Base-by-base conservation (phyloP, 306 rosid genomes). In the Prunus padus region DNA sequence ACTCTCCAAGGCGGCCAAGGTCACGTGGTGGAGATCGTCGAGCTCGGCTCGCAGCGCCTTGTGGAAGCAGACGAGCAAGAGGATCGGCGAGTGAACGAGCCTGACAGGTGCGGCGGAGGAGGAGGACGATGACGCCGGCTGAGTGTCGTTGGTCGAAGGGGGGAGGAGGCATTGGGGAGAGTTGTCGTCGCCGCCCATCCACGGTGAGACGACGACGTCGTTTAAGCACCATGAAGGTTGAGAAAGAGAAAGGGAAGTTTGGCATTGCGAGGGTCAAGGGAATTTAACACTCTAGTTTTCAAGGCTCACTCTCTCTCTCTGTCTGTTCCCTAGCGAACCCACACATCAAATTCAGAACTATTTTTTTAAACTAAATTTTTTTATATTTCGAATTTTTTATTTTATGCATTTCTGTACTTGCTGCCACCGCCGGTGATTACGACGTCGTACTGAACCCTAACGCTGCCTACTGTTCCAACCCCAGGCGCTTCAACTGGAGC, bases 21-120 rank as follows among this genome's bases (percentile, higher is more conserved):
- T 86, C 11, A 75, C 47, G 18, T 63, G 71, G 12, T 82, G 92
- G 67, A 92, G 92, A 13, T 74, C 71, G 13, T 83, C 77, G 20
- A 95, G 87, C 77, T 95, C 97, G 8, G 85, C 80, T 25, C 87
- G 97, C 30, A 92, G 11, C 68, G 97, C 97, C 82, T 83, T 65
- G 76, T 92, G 97, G 57, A 92, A 89, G 67, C 83, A 89, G 69
- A 95, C 86, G 18, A 92, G 87, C 10, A 92, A 11, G 56, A 92
- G 92, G 66, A 90, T 80, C 3, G 97, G 97, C 65, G 92, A 79
- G 26, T 92, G 85, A 13, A 71, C 63, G 26, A 92, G 80, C 22
- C 28, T 67, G 70, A 81, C 76, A 25, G 66, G 65, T 4, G 74
- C 67, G 10, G 65, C 16, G 16, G 71, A 20, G 22, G 50, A 51